Conservation (phyloP, 208 protist species). For the Leishmania braziliensis region DNA sequence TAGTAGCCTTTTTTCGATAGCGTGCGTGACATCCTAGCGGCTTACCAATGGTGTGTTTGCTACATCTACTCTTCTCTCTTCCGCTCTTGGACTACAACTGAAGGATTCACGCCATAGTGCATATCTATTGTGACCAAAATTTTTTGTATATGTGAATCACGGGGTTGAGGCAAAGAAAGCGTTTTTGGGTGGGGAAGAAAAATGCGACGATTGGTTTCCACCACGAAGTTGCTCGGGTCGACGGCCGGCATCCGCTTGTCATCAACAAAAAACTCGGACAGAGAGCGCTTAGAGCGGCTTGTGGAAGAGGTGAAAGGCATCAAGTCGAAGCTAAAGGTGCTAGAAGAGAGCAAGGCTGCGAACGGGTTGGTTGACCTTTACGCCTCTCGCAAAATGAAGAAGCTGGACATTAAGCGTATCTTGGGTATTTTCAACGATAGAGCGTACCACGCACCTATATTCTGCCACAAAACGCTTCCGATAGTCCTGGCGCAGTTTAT, state of each 20-base stretch:
- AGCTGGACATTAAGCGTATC: slow-evolving; percentile 57
- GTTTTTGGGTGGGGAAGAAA: background rate
- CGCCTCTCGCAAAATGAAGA: slow-evolving; percentile 49
- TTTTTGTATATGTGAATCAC: background rate
- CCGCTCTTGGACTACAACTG: background rate
- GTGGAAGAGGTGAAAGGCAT: slow-evolving; percentile 39
- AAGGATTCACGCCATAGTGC: background rate
- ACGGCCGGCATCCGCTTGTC: background rate
- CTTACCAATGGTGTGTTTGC: background rate
- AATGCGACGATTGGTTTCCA: slow-evolving; percentile 9
- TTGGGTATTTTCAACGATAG: slow-evolving; percentile 50
- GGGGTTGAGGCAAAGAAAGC: background rate
- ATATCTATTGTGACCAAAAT: background rate
- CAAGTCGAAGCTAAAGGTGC: slow-evolving; percentile 41
- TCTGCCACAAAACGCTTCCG: slow-evolving; percentile 86
- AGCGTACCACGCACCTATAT: slow-evolving; percentile 55
- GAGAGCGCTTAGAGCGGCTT: slow-evolving; percentile 19
- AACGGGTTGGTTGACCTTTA: slow-evolving; percentile 71
- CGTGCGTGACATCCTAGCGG: background rate
- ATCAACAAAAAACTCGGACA: slow-evolving; percentile 12
- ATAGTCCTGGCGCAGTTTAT: slow-evolving; percentile 79
- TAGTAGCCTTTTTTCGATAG: background rate
- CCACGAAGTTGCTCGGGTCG: background rate
- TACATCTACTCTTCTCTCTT: background rate
- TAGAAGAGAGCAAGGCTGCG: slow-evolving; percentile 63